Evolutionary conservation across 1,139 yeast genomes (phyloP), one percentile per base, ranked within the genome.

Genomic region (Saccharomyces uvarum): DNA sequence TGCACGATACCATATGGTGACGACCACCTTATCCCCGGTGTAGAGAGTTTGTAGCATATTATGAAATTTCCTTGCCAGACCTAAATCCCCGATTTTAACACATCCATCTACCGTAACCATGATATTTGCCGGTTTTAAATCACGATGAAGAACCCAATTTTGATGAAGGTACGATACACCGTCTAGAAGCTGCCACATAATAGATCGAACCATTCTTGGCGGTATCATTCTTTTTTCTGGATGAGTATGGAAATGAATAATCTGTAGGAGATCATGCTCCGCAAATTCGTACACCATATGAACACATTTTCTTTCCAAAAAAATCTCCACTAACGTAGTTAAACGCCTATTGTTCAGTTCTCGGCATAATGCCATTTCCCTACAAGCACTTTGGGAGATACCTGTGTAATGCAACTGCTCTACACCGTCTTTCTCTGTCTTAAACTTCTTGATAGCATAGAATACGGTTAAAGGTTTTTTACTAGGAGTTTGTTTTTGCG

Each of bases 1-100:
- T 0, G 99, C 97, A 60, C 99, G 78, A 70, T 93, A 93, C 99
- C 99, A 93, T 57, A 93, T 93, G 0, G 99, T 93, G 8, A 93
- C 99, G 53, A 93, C 99, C 19, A 95, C 97, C 71, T 93, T 93
- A 71, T 93, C 99, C 32, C 98, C 98, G 9, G 95, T 81, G 66
- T 88, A 93, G 28, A 95, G 75, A 48, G 96, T 84, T 67, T 93
- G 98, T 46, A 93, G 70, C 11, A 96, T 96, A 63, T 89, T 88
- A 61, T 86, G 86, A 72, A 91, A 93, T 62, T 88, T 83, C 57
- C 99, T 77, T 0, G 99, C 99, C 47, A 93, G 76, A 1, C 99
- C 99, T 63, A 93, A 77, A 73, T 93, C 99, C 31, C 98, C 99
- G 60, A 95, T 90, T 68, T 93, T 95, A 19, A 93, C 96, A 24